Evolutionary conservation across 1,284 basidiomycete species (phyloP), one percentile per base, ranked within the genome.

Genomic region (Leccinum colubrinum): DNA sequence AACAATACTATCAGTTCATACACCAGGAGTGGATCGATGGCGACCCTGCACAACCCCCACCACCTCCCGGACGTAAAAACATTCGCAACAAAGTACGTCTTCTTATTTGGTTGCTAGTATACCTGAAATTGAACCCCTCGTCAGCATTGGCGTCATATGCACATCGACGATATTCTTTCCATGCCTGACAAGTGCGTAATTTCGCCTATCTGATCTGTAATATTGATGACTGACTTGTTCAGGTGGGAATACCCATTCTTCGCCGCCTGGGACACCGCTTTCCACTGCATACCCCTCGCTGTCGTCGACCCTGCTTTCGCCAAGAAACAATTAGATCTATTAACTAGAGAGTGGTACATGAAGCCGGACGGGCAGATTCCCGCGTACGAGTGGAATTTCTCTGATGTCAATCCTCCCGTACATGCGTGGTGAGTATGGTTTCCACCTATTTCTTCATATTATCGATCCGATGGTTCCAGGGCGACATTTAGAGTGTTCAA

Each of bases 341-440:
- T 99, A 71, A 98, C 97, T 2, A 86, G 97, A 62, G 97, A 99
- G 76, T 99, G 97, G 97, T 99, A 99, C 79, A 92, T 93, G 90
- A 97, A 97, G 77, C 97, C 97, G 1, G 97, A 98, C 74, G 97
- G 97, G 48, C 95, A 97, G 68, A 90, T 99, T 56, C 97, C 97
- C 4, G 97, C 97, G 0, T 99, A 99, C 75, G 97, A 99, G 76
- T 99, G 97, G 97, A 98, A 98, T 76, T 98, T 97, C 70, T 86
- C 89, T 61, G 96, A 98, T 72, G 95, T 98, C 66, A 97, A 98
- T 77, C 96, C 96, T 22, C 96, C 96, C 14, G 97, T 98, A 5
- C 96, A 98, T 77, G 95, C 96, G 12, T 98, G 97, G 95, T 88
- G 65, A 62, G 71, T 64, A 41, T 51, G 20, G 20, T 33, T 59